phyloP scores from a whole-genome alignment of 306 rosid species.

The Cucumis melo region DNA sequence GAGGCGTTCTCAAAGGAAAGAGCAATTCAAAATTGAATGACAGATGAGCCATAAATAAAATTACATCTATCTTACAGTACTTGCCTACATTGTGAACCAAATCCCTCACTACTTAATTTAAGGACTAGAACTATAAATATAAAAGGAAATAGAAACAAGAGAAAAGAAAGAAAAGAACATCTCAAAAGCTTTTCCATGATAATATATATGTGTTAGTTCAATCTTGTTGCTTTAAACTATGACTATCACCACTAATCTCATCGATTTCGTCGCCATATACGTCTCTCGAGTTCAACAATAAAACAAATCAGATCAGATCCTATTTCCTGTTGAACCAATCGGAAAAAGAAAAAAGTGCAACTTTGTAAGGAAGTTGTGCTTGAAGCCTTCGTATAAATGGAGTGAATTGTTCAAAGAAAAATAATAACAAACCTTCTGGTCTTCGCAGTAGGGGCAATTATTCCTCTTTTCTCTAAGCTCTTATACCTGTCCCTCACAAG shows the following conservation, averaged over 20 bases:
- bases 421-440: conserved; percentile 29
- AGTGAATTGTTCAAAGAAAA: neutral
- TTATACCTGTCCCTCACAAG: conserved; percentile 73
- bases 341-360: neutral
- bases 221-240: neutral
- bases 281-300: neutral
- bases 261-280: neutral
- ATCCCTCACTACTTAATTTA: neutral
- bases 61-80: neutral
- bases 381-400: neutral
- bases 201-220: neutral
- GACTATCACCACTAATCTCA: neutral
- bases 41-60: neutral
- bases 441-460: conserved; percentile 47
- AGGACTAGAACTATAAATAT: neutral
- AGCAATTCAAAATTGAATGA: neutral
- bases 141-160: neutral
- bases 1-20: neutral
- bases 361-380: neutral
- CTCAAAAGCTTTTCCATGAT: neutral
- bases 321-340: neutral
- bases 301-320: neutral
- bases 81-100: neutral
- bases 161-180: neutral
- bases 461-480: conserved; percentile 83